Evolutionary conservation across 2,329 filamentous ascomycete genomes (phyloP).

Genomic region (Colletotrichum sp.): DNA sequence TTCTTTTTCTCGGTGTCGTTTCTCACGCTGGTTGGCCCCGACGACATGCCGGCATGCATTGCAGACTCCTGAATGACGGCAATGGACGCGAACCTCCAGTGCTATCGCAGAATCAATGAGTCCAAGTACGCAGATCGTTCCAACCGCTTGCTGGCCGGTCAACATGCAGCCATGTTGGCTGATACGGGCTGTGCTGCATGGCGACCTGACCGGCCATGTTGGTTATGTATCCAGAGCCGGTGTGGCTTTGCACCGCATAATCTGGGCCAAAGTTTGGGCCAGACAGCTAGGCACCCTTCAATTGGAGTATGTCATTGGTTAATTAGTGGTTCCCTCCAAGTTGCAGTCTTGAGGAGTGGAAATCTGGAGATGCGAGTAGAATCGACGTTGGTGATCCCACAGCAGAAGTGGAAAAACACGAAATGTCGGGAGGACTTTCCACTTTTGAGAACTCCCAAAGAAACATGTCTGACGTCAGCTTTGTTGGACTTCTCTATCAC

Average conservation of each 20-base stretch:
- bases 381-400: no score
- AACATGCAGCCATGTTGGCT: neutral
- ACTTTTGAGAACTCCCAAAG: no score
- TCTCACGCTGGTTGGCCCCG: neutral
- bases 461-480: no score
- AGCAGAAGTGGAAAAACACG: no score
- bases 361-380: no score
- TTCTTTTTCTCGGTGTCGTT: neutral
- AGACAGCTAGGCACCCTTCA: no score
- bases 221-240: accelerated
- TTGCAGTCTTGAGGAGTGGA: no score
- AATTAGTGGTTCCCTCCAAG: no score
- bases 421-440: no score
- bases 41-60: neutral
- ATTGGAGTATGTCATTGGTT: no score
- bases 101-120: no score
- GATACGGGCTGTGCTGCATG: neutral
- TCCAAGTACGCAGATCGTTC: neutral
- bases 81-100: neutral
- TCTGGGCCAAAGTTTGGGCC: neutral
- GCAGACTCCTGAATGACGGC: neutral
- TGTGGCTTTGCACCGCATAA: neutral
- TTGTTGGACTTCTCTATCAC: no score
- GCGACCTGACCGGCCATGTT: neutral
- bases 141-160: neutral